Base-by-base conservation (phyloP, 1,139 yeast species). In the Yamadazyma siamensis region DNA sequence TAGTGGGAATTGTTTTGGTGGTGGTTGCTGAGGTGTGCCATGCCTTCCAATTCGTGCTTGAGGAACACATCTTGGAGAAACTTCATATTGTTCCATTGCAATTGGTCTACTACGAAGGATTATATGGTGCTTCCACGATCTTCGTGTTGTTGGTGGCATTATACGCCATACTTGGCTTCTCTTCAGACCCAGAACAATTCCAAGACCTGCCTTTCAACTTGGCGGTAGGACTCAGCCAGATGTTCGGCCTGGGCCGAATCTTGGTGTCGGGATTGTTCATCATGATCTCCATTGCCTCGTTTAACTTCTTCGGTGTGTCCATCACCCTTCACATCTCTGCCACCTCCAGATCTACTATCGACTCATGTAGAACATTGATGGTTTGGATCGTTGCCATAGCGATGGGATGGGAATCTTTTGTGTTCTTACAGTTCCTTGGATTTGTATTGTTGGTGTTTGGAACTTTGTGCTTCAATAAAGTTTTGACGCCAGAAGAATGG, bases 361-460 rank as follows among this genome's bases (percentile, higher is more conserved):
- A 85, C 49, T 80, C 89, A 0, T 80, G 85, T 40, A 69, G 94
- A 46, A 84, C 94, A 0, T 59, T 83, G 25, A 59, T 82, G 23
- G 89, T 85, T 13, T 85, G 94, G 94, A 31, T 78, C 1, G 70
- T 81, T n/a, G 86, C 94, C 0, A 59, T 84, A 34, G 32, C 58
- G n/a, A 52, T 84, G 45, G 94, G 94, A 3, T 85, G 94, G 94
- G 94, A 85, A 55, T 46, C 65, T 1, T 84, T 83, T 59, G 66
- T 69, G 21, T 51, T 62, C 22, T 55, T 80, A 38, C 94, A 85
- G 52, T 59, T 79, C 19, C 27, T 71, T 11, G 95, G 94, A 1
- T 85, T 85, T 48, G 61, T 54, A 0, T 49, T 77, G 18, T 60
- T 84, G 34, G 89, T 83, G 4, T 68, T 74, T 40, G 95, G 94